phyloP scores from a whole-genome alignment of 2,329 filamentous ascomycete species.

The Claviceps quebecensis region DNA sequence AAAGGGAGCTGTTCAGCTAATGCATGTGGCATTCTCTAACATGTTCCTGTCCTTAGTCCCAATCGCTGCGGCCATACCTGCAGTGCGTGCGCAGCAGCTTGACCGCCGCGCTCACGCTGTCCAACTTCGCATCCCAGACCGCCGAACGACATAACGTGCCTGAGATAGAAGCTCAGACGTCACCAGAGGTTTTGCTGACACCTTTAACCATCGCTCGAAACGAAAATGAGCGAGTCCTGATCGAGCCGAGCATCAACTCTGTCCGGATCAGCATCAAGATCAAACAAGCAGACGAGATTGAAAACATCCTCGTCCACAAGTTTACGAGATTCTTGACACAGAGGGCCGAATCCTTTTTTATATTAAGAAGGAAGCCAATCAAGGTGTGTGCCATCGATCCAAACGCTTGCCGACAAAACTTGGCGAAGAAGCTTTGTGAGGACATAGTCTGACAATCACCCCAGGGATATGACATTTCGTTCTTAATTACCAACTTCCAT shows the following conservation, averaged over 20 bases:
- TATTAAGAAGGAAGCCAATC: slow-evolving; percentile 85
- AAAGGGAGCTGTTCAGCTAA: not conserved
- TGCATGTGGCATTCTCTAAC: not conserved
- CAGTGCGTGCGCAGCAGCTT: slow-evolving; percentile 91
- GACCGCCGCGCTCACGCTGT: slow-evolving; percentile 74
- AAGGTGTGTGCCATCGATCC: slow-evolving; percentile 45
- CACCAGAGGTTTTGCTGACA: slow-evolving; percentile 86
- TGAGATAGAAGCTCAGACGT: slow-evolving; percentile 85
- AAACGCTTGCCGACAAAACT: not conserved
- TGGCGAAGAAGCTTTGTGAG: not conserved
- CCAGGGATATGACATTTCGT: slow-evolving; percentile 95
- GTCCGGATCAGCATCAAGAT: slow-evolving; percentile 97
- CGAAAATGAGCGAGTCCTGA: slow-evolving; percentile 91
- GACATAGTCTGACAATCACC: slow-evolving; percentile 5
- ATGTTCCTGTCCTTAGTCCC: slow-evolving; percentile 47
- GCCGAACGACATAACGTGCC: slow-evolving; percentile 96
- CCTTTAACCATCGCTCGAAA: slow-evolving; percentile 85
- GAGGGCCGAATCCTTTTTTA: slow-evolving; percentile 93
- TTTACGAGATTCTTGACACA: slow-evolving; percentile 95
- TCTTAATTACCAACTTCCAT: slow-evolving; percentile 97
- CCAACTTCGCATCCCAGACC: slow-evolving; percentile 95
- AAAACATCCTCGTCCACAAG: slow-evolving; percentile 95
- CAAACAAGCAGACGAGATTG: slow-evolving; percentile 98
- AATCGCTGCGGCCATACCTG: slow-evolving; percentile 92
- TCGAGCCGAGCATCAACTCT: slow-evolving; percentile 94